phyloP scores from a whole-genome alignment of 768 basidiomycete genomes.

The Tylopilus balloui region DNA sequence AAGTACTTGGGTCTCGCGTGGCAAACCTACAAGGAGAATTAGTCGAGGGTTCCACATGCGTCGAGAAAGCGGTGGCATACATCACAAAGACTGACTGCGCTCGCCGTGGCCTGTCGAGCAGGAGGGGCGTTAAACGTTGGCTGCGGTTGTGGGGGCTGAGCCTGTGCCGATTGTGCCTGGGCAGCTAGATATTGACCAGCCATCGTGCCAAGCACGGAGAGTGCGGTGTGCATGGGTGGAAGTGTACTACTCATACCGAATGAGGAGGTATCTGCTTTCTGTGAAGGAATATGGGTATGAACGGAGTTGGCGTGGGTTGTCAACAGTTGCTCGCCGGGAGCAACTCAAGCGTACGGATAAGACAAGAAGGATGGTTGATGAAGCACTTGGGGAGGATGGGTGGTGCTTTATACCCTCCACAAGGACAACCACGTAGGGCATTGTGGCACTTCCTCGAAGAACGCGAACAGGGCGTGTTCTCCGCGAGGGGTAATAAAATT shows the following conservation, averaged over 20 bases:
- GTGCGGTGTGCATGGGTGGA: constrained; percentile 35
- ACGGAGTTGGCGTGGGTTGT: constrained; percentile 4
- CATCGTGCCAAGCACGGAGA: constrained; percentile 34
- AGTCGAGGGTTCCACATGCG: constrained; percentile 1
- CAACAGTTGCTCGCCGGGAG: constrained; percentile 30
- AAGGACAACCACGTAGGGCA: constrained; percentile 7
- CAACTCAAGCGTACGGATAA: constrained; percentile 27
- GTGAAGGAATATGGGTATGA: constrained; percentile 6
- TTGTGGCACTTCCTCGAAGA: constrained; percentile 13
- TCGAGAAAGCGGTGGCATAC: constrained; percentile 34
- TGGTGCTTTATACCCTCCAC: constrained; percentile 27
- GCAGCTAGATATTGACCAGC: constrained; percentile 35
- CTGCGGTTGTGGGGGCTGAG: constrained; percentile 24
- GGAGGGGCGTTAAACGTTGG: constrained; percentile 11
- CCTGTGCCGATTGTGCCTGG: constrained; percentile 25
- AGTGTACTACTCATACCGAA: constrained; percentile 27
- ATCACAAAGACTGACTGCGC: constrained; percentile 43
- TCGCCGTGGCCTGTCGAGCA: constrained; percentile 20
- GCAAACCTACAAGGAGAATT: constrained; percentile 41
- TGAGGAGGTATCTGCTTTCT: constrained; percentile 9
- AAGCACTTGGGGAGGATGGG: constrained; percentile 3
- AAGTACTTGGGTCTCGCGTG: constrained; percentile 51
- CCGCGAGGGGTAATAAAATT: constrained; percentile 25
- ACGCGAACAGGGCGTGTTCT: constrained; percentile 31
- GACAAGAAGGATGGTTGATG: constrained; percentile 42